Evolutionary conservation across 208 protist genomes (phyloP), one percentile per base, ranked within the genome.

Genomic region (Blastocrithidia nonstop): DNA sequence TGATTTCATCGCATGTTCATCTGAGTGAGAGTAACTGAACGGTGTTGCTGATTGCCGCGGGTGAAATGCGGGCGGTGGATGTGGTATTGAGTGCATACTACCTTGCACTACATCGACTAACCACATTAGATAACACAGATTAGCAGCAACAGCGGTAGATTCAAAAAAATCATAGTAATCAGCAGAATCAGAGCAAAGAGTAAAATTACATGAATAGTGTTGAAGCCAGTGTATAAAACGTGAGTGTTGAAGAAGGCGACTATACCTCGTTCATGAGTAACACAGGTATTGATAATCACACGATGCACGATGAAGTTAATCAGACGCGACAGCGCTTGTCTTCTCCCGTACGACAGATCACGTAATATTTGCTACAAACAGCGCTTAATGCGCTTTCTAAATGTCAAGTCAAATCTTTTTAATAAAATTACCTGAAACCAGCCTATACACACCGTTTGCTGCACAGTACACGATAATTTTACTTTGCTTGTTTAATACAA

Each of bases 281-380:
- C 32, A 37, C 25, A 11, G 29, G 29, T n/a, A 35, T 11, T 15
- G 11, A n/a, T 35, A n/a, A n/a, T n/a, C 11, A 35, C 11, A n/a
- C 29, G 29, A 35, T 35, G 29, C n/a, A n/a, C 29, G 29, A n/a
- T n/a, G 29, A 35, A 15, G 4, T 20, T 45, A 6, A 45, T 28
- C 15, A n/a, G 32, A 29, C 37, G 45, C 21, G 49, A 25, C 27
- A 45, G 15, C 6, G 39, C 42, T 15, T 26, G 19, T 3, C 21
- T 17, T 41, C 35, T 28, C 21, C 28, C 52, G 5, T 35, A 28
- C 17, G 67, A 73, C 49, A 49, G 24, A 54, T 46, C n/a, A 63
- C 56, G 40, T 68, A 79, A 55, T 88, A 88, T 46, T 56, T 88
- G 19, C 63, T 88, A 19, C 73, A 84, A 32, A 88, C 74, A 9